Percentiles rank a stretch among this genome's conserved stretches.
Conservation (phyloP, 140 eudicot species). For the Erigeron philadelphicus region DNA sequence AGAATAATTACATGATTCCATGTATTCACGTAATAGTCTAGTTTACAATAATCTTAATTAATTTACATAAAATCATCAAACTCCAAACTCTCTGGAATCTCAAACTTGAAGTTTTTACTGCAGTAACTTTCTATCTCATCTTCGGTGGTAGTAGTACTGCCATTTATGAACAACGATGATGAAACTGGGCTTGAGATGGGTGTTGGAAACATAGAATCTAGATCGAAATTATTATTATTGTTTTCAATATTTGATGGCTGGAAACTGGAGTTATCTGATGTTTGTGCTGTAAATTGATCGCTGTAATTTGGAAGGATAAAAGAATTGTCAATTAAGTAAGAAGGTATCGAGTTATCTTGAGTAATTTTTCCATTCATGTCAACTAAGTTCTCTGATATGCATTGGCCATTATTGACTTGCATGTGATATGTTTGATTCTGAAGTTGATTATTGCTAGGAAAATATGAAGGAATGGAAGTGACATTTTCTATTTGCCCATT, state of each 20-base stretch:
- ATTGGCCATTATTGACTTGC: conserved; percentile 20
- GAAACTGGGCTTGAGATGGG: conserved; percentile 54
- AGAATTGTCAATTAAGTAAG: conserved; percentile 15
- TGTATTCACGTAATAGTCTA: neutral
- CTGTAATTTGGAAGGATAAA: conserved; percentile 20
- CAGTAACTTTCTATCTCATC: conserved; percentile 60
- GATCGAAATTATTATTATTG: conserved; percentile 27
- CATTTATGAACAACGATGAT: conserved; percentile 36
- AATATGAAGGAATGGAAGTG: conserved; percentile 2
- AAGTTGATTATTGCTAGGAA: conserved; percentile 16
- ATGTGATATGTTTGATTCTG: conserved; percentile 22
- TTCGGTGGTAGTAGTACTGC: conserved; percentile 37
- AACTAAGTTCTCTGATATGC: conserved; percentile 19
- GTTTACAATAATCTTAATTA: neutral
- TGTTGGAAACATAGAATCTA: conserved; percentile 50
- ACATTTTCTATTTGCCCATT: conserved; percentile 6
- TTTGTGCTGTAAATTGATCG: conserved; percentile 25
- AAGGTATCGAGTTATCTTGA: conserved; percentile 27
- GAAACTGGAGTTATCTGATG: conserved; percentile 43
- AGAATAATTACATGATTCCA: no score
- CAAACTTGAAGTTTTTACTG: conserved; percentile 47
- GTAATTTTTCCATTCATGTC: conserved; percentile 22
- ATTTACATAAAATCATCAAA: conserved; percentile 14
- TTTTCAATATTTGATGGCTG: conserved; percentile 32
- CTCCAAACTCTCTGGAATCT: conserved; percentile 40